A percentile compares a stretch with the other conserved stretches of the same genome.
Conservation (phyloP, 306 rosid species). For the Lathyrus aphaca region DNA sequence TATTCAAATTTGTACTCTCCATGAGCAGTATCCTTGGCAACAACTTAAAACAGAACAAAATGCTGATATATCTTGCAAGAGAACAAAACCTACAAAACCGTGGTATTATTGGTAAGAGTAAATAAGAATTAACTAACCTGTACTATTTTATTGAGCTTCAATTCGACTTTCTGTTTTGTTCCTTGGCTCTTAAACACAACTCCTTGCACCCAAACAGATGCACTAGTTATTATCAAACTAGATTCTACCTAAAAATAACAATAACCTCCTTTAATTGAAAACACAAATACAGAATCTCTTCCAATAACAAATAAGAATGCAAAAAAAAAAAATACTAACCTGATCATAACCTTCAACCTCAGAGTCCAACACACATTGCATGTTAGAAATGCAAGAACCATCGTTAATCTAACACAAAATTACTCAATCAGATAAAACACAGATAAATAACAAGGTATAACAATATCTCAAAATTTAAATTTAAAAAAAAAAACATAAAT, state of each 20-base stretch:
- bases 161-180: slow-evolving; percentile 86
- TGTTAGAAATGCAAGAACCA: slow-evolving; percentile 90
- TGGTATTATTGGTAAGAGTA: no score
- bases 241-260: slow-evolving; percentile 73
- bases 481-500: no score
- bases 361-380: slow-evolving; percentile 84
- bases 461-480: no score
- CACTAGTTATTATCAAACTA: slow-evolving; percentile 77
- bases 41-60: slow-evolving; percentile 45
- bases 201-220: slow-evolving; percentile 91
- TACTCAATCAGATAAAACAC: slow-evolving; percentile 19
- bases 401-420: slow-evolving; percentile 68
- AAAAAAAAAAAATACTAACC: slow-evolving; percentile 52
- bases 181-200: slow-evolving; percentile 80
- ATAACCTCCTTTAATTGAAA: slow-evolving; percentile 50
- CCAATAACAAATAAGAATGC: not conserved
- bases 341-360: slow-evolving; percentile 82
- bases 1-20: slow-evolving; percentile 45
- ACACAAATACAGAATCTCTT: slow-evolving; percentile 20
- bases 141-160: slow-evolving; percentile 78
- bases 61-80: not conserved
- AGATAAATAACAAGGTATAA: no score
- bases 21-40: slow-evolving; percentile 89
- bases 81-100: not conserved
- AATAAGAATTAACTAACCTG: slow-evolving; percentile 58